These are phyloP conservation scores for Diaporthe vaccinii DNA, from an alignment of 2,329 filamentous ascomycete genomes.

Conservation along the genomic window DNA sequence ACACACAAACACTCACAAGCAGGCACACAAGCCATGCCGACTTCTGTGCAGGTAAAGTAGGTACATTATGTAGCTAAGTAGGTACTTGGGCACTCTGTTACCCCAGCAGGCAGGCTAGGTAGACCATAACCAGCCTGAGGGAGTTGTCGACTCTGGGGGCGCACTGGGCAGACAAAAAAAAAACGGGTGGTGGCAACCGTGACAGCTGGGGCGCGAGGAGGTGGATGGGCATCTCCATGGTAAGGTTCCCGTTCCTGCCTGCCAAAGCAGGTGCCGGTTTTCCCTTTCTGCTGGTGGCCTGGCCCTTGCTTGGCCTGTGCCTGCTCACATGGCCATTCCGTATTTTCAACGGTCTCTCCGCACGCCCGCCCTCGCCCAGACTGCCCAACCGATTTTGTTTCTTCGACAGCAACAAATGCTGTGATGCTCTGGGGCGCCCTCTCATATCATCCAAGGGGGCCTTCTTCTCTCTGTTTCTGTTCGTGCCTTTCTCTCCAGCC, in stretches of 20 bases:
- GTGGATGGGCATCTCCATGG: conserved; percentile 12
- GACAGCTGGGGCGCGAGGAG: conserved; percentile 25
- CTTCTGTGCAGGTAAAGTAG: not conserved
- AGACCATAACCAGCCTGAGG: not conserved
- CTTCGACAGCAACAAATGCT: conserved; percentile 6
- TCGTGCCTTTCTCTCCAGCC: not conserved
- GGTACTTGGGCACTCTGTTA: not conserved
- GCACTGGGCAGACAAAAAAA: conserved; percentile 14
- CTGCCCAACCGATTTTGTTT: conserved; percentile 4
- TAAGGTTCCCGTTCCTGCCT: conserved; percentile 21
- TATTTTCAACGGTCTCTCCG: conserved; percentile 34
- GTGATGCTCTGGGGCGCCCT: not conserved
- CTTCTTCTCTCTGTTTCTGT: not conserved
- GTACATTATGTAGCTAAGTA: not conserved
- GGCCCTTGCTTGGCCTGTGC: conserved; percentile 16
- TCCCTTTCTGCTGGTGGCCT: conserved; percentile 5
- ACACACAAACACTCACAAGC: not conserved
- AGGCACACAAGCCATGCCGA: not conserved
- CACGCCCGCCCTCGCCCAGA: conserved; percentile 16
- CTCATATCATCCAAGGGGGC: not conserved
- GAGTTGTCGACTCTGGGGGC: not conserved
- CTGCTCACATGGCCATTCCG: conserved; percentile 29
- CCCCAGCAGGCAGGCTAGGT: not conserved
- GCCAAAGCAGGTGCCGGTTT: conserved; percentile 13
- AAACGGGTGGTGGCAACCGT: conserved; percentile 18